phyloP scores from a whole-genome alignment of 208 protist species.

The Leishmania tropica region DNA sequence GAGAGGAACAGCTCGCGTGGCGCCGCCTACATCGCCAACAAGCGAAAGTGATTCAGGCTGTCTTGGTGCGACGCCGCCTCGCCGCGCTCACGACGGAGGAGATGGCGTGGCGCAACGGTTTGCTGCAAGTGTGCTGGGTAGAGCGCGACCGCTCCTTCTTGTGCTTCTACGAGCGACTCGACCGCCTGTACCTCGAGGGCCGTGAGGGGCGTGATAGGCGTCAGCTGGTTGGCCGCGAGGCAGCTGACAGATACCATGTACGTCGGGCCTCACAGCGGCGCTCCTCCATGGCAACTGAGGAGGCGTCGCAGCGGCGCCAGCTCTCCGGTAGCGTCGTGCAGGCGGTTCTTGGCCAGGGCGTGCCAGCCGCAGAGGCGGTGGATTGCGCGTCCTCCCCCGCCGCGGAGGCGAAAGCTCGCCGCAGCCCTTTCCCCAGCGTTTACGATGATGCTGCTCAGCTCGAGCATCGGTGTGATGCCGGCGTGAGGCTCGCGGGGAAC shows the following conservation, averaged over 20 bases:
- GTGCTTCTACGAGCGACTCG: constrained; percentile 38
- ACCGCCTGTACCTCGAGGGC: constrained; percentile 33
- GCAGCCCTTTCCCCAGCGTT: too few species aligned
- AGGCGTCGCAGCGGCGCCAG: constrained; percentile 15
- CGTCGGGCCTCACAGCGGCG: constrained; percentile 26
- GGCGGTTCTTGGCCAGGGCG: neutral
- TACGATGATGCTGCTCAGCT: neutral
- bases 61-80: constrained; percentile 16
- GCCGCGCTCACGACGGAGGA: constrained; percentile 26
- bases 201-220: constrained; percentile 31
- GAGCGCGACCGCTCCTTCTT: neutral
- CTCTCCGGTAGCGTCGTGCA: neutral
- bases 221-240: constrained; percentile 24
- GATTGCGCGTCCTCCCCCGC: neutral
- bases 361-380: neutral
- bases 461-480: neutral
- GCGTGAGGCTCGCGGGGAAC: neutral
- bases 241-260: constrained; percentile 31
- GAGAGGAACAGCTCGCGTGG: constrained; percentile 57
- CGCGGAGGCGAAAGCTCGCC: neutral
- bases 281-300: constrained; percentile 15
- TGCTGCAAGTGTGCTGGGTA: neutral
- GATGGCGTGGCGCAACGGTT: constrained; percentile 14
- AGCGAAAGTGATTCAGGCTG: constrained; percentile 3
- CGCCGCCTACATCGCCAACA: constrained; percentile 47